Conservation (phyloP, 305 asterid species). For the Fraxinus ornus region DNA sequence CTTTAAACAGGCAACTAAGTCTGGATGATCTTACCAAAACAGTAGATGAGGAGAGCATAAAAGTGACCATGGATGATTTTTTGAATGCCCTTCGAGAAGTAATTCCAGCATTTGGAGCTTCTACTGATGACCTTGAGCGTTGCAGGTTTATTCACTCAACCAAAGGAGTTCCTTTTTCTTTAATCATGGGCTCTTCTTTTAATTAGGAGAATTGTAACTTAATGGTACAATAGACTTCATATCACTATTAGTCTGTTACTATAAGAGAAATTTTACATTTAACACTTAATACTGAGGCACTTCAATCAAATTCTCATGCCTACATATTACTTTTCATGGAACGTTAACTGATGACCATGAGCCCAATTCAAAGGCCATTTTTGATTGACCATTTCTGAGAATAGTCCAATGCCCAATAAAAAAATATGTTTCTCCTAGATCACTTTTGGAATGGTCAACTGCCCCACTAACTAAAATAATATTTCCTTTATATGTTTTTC, state of each 20-base stretch:
- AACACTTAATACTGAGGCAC: not conserved
- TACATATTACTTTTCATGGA: not conserved
- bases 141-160: slow-evolving; percentile 61
- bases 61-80: slow-evolving; percentile 94
- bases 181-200: not conserved
- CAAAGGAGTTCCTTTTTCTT: not conserved
- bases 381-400: not conserved
- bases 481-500: not conserved
- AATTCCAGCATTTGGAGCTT: slow-evolving; percentile 98
- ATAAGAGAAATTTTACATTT: not conserved
- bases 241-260: not conserved
- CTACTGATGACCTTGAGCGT: slow-evolving; percentile 96
- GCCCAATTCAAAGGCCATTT: not conserved
- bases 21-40: slow-evolving; percentile 92
- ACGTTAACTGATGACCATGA: not conserved
- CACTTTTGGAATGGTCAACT: not conserved
- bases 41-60: slow-evolving; percentile 92
- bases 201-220: not conserved
- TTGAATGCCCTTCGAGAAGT: slow-evolving; percentile 81
- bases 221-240: not conserved
- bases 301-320: not conserved
- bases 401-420: not conserved
- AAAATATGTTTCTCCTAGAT: not conserved
- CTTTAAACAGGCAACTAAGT: slow-evolving; percentile 81
- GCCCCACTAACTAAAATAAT: not conserved